Evolutionary conservation across 2,329 filamentous ascomycete species (phyloP), one percentile per base, ranked within the genome.

Genomic region (Colletotrichum spinosum): DNA sequence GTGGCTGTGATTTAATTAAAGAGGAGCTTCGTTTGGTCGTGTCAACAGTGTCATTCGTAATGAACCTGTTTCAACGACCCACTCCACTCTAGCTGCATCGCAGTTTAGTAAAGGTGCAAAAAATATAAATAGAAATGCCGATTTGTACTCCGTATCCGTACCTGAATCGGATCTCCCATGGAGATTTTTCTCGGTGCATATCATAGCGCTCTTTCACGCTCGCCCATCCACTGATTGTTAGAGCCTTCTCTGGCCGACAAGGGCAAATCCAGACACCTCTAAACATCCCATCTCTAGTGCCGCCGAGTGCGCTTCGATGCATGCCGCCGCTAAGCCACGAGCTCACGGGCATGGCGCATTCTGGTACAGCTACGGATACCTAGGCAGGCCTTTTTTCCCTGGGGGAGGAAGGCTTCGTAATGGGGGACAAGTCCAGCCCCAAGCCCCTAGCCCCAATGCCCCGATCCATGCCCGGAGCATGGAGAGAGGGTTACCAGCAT

Each of bases 51-150:
- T 62, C 58, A 63, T 66, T 66, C 48, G 58, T 63, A 66, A 65
- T 63, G 58, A 66, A 61, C 52, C 63, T 52, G 63, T 66, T 66
- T 66, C 63, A 66, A 66, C 53, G 42, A 57, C 63, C 58, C 63
- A 66, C 63, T 56, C 63, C 41, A 57, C 17, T 49, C 25, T 15
- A 35, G 55, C 25, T 60, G 58, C 25, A 25, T 25, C 4, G 25
- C 25, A 25, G 4, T 25, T 25, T 25, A 25, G 25, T 25, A 25
- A 25, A 25, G 25, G 25, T 25, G 25, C 25, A 25, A 25, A 25
- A 60, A 42, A 49, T 50, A 65, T 48, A 65, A 65, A 65, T 65
- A 65, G 62, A 65, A 62, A 56, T 62, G 41, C 62, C 62, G 62
- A 61, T 65, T 25, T 62, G 50, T 53, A 17, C 17, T 17, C 17